Evolutionary conservation across 495 filamentous ascomycete genomes (phyloP).

Genomic region (Halenospora varia): DNA sequence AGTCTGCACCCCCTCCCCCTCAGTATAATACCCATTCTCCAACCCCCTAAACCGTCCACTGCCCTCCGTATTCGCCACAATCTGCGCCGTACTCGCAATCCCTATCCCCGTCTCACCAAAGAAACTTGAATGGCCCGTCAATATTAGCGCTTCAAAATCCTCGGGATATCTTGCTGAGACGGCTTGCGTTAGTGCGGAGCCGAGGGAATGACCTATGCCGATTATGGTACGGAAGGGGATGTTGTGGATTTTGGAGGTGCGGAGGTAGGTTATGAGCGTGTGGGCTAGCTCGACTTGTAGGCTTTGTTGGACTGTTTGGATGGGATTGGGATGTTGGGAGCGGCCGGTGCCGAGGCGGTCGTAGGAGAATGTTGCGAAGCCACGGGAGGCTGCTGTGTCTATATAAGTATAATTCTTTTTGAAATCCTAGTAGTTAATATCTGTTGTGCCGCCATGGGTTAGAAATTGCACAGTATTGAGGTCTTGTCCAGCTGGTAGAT

Average conservation of each 20-base stretch:
- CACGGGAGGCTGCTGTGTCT: slow-evolving; percentile 29
- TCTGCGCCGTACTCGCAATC: too few species aligned
- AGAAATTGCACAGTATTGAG: slow-evolving; percentile 8
- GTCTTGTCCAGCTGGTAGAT: neutral
- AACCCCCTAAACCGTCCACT: too few species aligned
- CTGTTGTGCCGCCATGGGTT: slow-evolving; percentile 12
- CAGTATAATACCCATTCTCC: too few species aligned
- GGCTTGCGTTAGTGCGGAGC: slow-evolving; percentile 25
- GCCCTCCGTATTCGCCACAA: too few species aligned
- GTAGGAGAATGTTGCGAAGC: slow-evolving; percentile 38
- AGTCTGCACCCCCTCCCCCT: too few species aligned
- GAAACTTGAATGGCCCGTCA: too few species aligned
- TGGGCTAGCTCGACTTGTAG: slow-evolving; percentile 35
- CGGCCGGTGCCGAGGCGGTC: slow-evolving; percentile 37
- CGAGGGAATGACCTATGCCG: slow-evolving; percentile 37
- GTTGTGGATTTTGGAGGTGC: slow-evolving; percentile 19
- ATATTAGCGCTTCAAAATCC: slow-evolving; percentile 30
- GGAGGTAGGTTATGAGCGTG: slow-evolving; percentile 29
- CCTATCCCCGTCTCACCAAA: too few species aligned
- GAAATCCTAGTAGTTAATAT: slow-evolving; percentile 14
- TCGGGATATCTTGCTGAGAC: slow-evolving; percentile 25
- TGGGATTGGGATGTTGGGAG: slow-evolving; percentile 21
- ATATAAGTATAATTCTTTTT: slow-evolving; percentile 10
- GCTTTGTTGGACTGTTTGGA: slow-evolving; percentile 30
- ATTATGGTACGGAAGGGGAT: slow-evolving; percentile 31